Percentiles rank a stretch among this genome's conserved stretches.
Evolutionary conservation across 306 rosid species (phyloP).

Genomic region (Vigna nakashimae): DNA sequence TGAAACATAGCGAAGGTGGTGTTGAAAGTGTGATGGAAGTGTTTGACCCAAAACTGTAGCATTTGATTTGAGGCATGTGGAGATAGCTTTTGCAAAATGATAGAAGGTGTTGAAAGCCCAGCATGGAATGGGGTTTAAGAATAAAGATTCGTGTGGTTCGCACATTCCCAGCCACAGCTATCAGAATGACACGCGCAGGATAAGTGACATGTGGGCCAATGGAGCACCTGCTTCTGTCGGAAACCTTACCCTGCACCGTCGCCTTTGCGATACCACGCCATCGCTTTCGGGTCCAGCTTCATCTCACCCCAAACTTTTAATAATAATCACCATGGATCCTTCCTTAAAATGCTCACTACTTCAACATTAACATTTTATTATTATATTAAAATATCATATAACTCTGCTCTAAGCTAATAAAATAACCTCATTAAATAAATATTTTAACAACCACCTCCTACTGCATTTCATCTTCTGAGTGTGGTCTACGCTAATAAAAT

Average conservation of each 20-base stretch:
- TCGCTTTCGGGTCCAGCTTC: slow-evolving; percentile 40
- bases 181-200: slow-evolving; percentile 45
- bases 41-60: slow-evolving; percentile 45
- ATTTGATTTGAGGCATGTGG: slow-evolving; percentile 14
- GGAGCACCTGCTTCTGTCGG: slow-evolving; percentile 56
- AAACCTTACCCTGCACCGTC: slow-evolving; percentile 54
- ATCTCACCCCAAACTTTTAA: slow-evolving; percentile 17
- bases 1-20: too few species aligned
- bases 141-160: slow-evolving; percentile 48
- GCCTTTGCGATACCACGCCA: slow-evolving; percentile 33
- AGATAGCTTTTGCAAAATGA: not conserved
- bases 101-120: not conserved
- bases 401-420: too few species aligned
- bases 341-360: slow-evolving; percentile 39
- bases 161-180: slow-evolving; percentile 39
- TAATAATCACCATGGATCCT: slow-evolving; percentile 28
- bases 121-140: slow-evolving; percentile 9
- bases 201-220: slow-evolving; percentile 65
- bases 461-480: too few species aligned
- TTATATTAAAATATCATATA: too few species aligned
- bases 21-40: not conserved
- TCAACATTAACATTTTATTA: not conserved
- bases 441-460: too few species aligned
- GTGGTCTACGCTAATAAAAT: too few species aligned
- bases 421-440: too few species aligned